Evolutionary conservation across 305 asterid genomes (phyloP).

Genomic region (Rubia balearica): DNA sequence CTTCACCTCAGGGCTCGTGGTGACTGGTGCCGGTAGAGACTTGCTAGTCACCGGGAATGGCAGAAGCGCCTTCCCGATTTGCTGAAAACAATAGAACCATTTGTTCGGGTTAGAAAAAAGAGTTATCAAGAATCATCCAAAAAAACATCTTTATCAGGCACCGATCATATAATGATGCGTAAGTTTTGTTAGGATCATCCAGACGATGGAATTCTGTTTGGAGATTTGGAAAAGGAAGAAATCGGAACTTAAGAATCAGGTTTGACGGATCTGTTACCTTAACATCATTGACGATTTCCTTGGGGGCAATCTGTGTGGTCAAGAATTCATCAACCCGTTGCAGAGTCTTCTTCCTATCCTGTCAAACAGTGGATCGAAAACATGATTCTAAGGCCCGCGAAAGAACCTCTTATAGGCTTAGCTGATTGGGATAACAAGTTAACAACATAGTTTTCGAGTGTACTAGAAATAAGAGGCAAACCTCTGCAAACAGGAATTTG

Average conservation of each 20-base stretch:
- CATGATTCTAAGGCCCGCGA: background rate
- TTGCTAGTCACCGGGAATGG: slow-evolving; percentile 47
- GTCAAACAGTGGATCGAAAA: slow-evolving; percentile 21
- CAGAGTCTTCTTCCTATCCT: slow-evolving; percentile 84
- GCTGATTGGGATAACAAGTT: background rate
- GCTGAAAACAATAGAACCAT: slow-evolving; percentile 28
- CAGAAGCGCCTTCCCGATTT: slow-evolving; percentile 86
- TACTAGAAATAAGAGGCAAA: slow-evolving; percentile 20
- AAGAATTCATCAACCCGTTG: slow-evolving; percentile 61
- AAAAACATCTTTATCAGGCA: too few species aligned
- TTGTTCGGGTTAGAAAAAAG: too few species aligned
- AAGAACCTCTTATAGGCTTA: background rate
- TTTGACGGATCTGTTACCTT: slow-evolving; percentile 40
- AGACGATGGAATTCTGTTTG: background rate
- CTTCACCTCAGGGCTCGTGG: slow-evolving; percentile 34
- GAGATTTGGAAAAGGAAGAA: background rate
- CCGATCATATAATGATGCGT: too few species aligned
- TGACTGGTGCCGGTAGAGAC: slow-evolving; percentile 50
- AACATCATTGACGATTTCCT: slow-evolving; percentile 76
- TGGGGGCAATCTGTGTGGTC: slow-evolving; percentile 63
- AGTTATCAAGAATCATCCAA: background rate
- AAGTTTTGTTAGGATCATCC: too few species aligned
- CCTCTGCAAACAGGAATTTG: slow-evolving; percentile 91
- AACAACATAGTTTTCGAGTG: background rate
- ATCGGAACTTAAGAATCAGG: background rate